A percentile compares a stretch with the other conserved stretches of the same genome.
phyloP scores from a whole-genome alignment of 1,139 yeast species.

The Saccharomyces uvarum region DNA sequence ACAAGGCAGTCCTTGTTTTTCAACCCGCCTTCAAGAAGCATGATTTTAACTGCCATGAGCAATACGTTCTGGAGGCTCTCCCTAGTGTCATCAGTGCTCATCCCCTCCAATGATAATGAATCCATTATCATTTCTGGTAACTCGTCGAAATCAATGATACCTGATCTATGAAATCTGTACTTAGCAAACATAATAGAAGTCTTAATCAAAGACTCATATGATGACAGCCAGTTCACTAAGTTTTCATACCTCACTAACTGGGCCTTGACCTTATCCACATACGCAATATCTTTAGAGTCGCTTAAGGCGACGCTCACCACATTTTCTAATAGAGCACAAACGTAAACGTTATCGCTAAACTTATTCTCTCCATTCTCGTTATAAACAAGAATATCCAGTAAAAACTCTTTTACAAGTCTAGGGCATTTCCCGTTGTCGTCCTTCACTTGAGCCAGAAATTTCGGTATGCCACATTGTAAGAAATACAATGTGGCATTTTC shows the following conservation, averaged over 20 bases:
- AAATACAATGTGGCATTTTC: conserved; percentile 58
- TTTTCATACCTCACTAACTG: conserved; percentile 70
- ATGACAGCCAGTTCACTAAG: conserved; percentile 82
- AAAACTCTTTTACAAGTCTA: conserved; percentile 47
- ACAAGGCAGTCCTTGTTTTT: conserved; percentile 52
- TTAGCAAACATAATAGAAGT: conserved; percentile 49
- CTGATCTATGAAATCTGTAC: conserved; percentile 51
- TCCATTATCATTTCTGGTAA: not conserved
- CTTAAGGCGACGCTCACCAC: conserved; percentile 43
- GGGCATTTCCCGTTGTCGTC: conserved; percentile 67
- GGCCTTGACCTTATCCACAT: conserved; percentile 40
- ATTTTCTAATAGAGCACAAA: conserved; percentile 51
- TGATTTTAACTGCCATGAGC: conserved; percentile 60
- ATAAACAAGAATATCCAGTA: conserved; percentile 67
- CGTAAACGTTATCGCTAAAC: conserved; percentile 66
- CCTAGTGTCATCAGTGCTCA: conserved; percentile 6
- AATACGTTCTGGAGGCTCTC: conserved; percentile 51
- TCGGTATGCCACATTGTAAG: conserved; percentile 61
- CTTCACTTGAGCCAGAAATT: conserved; percentile 51
- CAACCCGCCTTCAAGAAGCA: conserved; percentile 69
- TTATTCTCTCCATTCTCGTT: conserved; percentile 80
- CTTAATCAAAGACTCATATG: conserved; percentile 53
- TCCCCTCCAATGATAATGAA: not conserved
- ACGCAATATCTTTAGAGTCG: conserved; percentile 31
- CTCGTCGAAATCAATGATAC: conserved; percentile 31